A percentile compares a stretch with the other conserved stretches of the same genome.
These are phyloP conservation scores for Cucumis cinereus DNA, from an alignment of 306 rosid genomes.

Conservation along the genomic window DNA sequence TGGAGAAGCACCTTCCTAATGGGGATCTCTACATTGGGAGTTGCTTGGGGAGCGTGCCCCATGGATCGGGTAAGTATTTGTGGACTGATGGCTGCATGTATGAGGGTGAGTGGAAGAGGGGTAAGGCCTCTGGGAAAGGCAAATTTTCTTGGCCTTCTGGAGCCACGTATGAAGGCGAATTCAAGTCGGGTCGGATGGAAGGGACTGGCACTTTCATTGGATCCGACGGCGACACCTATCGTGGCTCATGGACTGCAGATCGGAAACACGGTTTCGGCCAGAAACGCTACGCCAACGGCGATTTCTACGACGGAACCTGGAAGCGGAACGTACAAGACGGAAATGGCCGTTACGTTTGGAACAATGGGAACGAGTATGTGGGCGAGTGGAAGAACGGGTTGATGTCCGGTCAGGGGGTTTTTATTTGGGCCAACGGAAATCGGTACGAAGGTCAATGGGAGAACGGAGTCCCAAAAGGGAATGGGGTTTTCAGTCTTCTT, in stretches of 20 bases:
- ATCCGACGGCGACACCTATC: constrained; percentile 67
- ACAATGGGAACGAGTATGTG: constrained; percentile 66
- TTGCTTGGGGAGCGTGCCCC: constrained; percentile 49
- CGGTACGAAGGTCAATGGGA: constrained; percentile 90
- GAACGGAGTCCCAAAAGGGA: constrained; percentile 67
- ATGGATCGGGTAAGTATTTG: constrained; percentile 82
- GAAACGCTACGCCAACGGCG: constrained; percentile 73
- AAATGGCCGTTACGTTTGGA: constrained; percentile 76
- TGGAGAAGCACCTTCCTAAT: constrained; percentile 44
- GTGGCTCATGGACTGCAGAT: constrained; percentile 70
- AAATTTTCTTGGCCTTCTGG: constrained; percentile 96
- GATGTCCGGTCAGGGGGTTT: constrained; percentile 54
- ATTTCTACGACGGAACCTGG: constrained; percentile 76
- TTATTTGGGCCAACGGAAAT: constrained; percentile 75
- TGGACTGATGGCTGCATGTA: constrained; percentile 96
- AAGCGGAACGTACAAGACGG: constrained; percentile 69
- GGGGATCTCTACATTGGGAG: constrained; percentile 84
- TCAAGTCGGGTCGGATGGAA: constrained; percentile 88
- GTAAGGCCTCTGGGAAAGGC: constrained; percentile 85
- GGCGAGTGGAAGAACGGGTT: constrained; percentile 88
- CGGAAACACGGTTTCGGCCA: constrained; percentile 66
- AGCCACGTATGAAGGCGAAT: constrained; percentile 81
- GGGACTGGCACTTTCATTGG: constrained; percentile 75
- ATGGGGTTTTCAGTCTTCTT: constrained; percentile 67
- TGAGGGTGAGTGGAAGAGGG: constrained; percentile 83